Base-by-base conservation (phyloP, 2,329 filamentous ascomycete genomes). In the Sporothrix protearum region DNA sequence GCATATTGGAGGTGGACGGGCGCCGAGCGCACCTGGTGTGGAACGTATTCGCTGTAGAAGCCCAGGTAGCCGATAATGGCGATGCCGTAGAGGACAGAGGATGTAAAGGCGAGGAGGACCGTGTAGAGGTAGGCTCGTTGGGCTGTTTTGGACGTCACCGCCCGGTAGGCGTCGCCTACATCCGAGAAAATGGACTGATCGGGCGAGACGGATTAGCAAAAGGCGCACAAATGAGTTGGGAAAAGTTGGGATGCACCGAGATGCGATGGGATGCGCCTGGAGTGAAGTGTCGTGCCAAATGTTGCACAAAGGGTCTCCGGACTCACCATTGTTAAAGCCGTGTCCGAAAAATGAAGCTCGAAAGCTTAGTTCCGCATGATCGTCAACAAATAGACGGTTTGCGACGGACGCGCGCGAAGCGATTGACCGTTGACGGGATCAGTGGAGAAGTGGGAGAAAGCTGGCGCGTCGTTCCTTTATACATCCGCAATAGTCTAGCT, bases 1-100 rank as follows among this genome's bases (percentile, higher is more conserved):
- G 86, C 85, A 79, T 89, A 89, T 77, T 89, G 87, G 8, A 89
- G 78, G 76, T 88, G 83, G 5, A 89, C 78, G 19, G 87, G 86
- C 53, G 83, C 78, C 0, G 82, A 82, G 22, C 85, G 82, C 61
- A 87, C 80, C 76, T 86, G 83, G 73, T 87, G 83, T 0, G 87
- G 87, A 1, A 89, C 80, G 74, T 87, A 88, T 74, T 83, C 84
- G 75, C 84, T 83, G 76, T 88, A 88, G 75, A 88, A 87, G 2
- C 86, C 75, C 2, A 83, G 78, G 39, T 87, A 87, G 16, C 81
- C 83, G 30, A 87, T 73, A 0, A 81, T 80, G 4, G 86, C 85
- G 10, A 86, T 75, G 19, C 80, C 80, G 30, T 87, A 80, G 70
- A 89, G 80, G 8, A 82, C 77, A 1, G 80, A 73, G 1, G 83